phyloP scores from a whole-genome alignment of 805 yeast genomes.

The Wickerhamiella allomyrinae region DNA sequence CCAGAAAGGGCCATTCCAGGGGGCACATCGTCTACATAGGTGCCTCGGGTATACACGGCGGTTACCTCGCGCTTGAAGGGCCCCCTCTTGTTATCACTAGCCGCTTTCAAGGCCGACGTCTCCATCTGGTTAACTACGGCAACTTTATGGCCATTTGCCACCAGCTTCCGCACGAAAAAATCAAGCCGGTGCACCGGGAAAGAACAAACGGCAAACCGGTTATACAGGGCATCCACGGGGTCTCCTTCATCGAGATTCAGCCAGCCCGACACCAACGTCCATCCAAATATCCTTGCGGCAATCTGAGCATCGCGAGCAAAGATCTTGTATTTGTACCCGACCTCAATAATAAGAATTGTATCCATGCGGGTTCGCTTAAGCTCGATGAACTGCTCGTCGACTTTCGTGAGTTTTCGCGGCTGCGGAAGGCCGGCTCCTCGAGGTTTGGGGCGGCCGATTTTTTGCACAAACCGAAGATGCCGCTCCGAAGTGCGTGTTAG shows the following conservation, averaged over 20 bases:
- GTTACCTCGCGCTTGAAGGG: conserved; percentile 59
- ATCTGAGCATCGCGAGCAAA: conserved; percentile 71
- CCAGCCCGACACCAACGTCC: conserved; percentile 60
- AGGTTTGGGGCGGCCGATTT: not conserved
- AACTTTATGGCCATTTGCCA: conserved; percentile 61
- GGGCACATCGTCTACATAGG: conserved; percentile 53
- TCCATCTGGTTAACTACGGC: conserved; percentile 82
- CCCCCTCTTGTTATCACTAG: conserved; percentile 35
- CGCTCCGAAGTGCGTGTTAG: not conserved
- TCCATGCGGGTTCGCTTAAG: conserved; percentile 49
- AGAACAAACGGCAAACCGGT: conserved; percentile 65
- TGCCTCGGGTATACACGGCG: conserved; percentile 66
- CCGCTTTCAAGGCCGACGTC: conserved; percentile 56
- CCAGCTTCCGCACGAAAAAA: conserved; percentile 58
- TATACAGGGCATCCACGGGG: conserved; percentile 36
- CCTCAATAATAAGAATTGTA: conserved; percentile 66
- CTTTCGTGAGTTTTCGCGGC: not conserved
- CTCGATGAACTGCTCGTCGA: conserved; percentile 57
- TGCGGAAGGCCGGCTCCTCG: not conserved
- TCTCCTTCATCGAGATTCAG: conserved; percentile 36
- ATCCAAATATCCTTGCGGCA: conserved; percentile 40
- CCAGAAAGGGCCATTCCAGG: conserved; percentile 15
- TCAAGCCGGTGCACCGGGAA: conserved; percentile 69
- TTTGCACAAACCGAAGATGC: not conserved
- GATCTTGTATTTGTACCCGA: conserved; percentile 82